Conservation (phyloP, 2,329 filamentous ascomycete species). For the Pseudogymnoascus sp. region DNA sequence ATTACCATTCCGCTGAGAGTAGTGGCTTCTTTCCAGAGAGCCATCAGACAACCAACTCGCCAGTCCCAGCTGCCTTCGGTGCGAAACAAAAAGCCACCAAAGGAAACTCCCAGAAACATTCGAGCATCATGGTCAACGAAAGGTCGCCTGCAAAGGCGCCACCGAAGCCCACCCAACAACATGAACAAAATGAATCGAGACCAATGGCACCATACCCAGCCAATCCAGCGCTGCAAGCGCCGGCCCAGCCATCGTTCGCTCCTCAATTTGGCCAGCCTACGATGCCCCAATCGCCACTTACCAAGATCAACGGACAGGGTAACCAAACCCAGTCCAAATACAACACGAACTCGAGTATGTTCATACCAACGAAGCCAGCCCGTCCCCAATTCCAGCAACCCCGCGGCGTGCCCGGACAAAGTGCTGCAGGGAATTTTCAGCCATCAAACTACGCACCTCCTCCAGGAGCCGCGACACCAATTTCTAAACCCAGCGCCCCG, state of each 20-base stretch:
- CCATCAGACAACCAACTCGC: constrained; percentile 14
- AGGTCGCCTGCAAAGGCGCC: constrained; percentile 26
- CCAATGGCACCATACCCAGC: constrained; percentile 10
- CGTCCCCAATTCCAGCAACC: constrained; percentile 20
- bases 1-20: background rate
- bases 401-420: background rate
- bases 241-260: constrained; percentile 12
- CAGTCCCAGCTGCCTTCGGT: constrained; percentile 13
- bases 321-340: constrained; percentile 20
- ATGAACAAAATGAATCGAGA: constrained; percentile 19
- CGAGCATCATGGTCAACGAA: constrained; percentile 28
- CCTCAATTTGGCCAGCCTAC: constrained; percentile 28
- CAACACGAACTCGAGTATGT: constrained; percentile 18
- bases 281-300: constrained; percentile 26
- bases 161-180: constrained; percentile 14
- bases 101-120: background rate
- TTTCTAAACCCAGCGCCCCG: constrained; percentile 15
- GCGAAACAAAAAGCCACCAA: constrained; percentile 11
- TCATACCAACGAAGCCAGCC: constrained; percentile 28
- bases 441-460: constrained; percentile 17
- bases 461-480: constrained; percentile 15
- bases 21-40: constrained; percentile 9
- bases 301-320: background rate
- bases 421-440: background rate
- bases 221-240: constrained; percentile 11